Conservation (phyloP, 495 filamentous ascomycete species). For the Podospora australis region DNA sequence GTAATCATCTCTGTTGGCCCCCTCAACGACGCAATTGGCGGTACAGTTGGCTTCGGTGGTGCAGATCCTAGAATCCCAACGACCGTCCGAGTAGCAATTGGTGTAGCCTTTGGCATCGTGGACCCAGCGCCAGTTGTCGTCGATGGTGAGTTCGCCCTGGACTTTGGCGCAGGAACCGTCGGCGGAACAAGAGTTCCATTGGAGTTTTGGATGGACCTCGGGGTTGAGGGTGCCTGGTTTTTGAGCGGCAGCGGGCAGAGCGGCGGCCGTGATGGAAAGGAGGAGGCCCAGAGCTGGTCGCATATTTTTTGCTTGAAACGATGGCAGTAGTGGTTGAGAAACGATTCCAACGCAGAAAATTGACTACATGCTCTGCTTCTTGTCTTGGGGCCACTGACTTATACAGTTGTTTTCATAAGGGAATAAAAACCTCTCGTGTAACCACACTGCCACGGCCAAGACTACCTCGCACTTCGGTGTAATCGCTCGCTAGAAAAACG, state of each 20-base stretch:
- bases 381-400: too few relatives aligned
- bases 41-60: conserved; percentile 31
- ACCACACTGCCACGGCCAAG: too few relatives aligned
- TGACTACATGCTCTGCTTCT: too few relatives aligned
- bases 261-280: background rate
- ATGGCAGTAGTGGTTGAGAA: too few relatives aligned
- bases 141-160: conserved; percentile 33
- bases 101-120: conserved; percentile 25
- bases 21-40: conserved; percentile 37
- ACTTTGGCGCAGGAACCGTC: conserved; percentile 38
- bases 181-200: conserved; percentile 47
- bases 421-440: too few relatives aligned
- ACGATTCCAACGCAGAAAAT: too few relatives aligned
- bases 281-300: too few relatives aligned
- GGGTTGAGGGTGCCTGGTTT: conserved; percentile 42
- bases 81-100: conserved; percentile 37
- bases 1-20: conserved; percentile 38
- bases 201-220: conserved; percentile 51
- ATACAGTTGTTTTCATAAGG: too few relatives aligned
- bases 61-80: conserved; percentile 31
- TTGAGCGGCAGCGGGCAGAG: conserved; percentile 32
- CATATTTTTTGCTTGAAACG: too few relatives aligned
- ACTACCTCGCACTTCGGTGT: too few relatives aligned
- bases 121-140: conserved; percentile 45
- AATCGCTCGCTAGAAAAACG: too few relatives aligned